Evolutionary conservation across 306 rosid species (phyloP).

Genomic region (Acacia melanoxylon): DNA sequence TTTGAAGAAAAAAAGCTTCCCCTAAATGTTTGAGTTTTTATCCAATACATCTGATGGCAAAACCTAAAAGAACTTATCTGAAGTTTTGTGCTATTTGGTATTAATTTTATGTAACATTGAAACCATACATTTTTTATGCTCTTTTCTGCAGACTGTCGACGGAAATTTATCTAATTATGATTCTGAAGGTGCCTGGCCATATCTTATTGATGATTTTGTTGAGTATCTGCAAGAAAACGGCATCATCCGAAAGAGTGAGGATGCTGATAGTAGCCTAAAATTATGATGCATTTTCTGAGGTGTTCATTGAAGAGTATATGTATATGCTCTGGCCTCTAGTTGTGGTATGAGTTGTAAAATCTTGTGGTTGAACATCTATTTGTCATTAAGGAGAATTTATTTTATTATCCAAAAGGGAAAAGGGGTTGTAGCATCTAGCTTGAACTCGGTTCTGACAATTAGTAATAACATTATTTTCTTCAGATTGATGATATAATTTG

Average conservation of each 20-base stretch:
- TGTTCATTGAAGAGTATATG: not conserved
- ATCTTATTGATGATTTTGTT: constrained; percentile 93
- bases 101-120: not conserved
- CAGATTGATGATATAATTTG: constrained; percentile 39
- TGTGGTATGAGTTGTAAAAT: constrained; percentile 15
- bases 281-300: constrained; percentile 32
- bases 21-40: not conserved
- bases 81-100: not conserved
- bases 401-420: constrained; percentile 2
- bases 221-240: constrained; percentile 88
- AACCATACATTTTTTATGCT: constrained; percentile 15
- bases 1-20: not conserved
- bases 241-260: constrained; percentile 46
- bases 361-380: constrained; percentile 27
- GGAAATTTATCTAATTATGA: constrained; percentile 76
- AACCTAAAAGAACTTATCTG: not conserved
- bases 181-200: constrained; percentile 98
- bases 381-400: constrained; percentile 11
- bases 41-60: not conserved
- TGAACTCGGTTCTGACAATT: constrained; percentile 39
- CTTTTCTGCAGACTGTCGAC: constrained; percentile 64
- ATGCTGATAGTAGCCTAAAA: constrained; percentile 43
- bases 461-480: constrained; percentile 28
- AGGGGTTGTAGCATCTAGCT: constrained; percentile 32
- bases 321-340: not conserved